Percentiles rank a stretch among this genome's conserved stretches.
Evolutionary conservation across 441 rosid species (phyloP).

Genomic region (Adansonia madagascariensis): DNA sequence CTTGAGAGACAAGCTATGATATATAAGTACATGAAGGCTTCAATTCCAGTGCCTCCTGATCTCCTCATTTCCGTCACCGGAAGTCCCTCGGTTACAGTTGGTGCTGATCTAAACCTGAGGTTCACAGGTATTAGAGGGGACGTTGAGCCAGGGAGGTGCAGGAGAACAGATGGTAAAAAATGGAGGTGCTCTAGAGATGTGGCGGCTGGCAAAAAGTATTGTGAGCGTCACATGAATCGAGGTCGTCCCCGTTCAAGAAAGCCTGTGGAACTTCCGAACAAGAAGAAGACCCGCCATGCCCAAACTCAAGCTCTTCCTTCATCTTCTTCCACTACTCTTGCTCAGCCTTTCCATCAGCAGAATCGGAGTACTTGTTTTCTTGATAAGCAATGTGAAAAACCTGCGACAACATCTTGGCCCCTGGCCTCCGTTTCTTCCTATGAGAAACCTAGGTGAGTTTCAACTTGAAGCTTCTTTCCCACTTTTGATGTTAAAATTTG

Average conservation of each 20-base stretch:
- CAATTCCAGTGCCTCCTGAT: slow-evolving; percentile 57
- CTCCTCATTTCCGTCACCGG: slow-evolving; percentile 41
- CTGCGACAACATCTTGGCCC: slow-evolving; percentile 24
- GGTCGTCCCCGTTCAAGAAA: slow-evolving; percentile 84
- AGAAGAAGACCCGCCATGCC: slow-evolving; percentile 38
- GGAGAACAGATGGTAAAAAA: slow-evolving; percentile 71
- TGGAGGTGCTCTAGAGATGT: slow-evolving; percentile 72
- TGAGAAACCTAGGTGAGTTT: slow-evolving; percentile 40
- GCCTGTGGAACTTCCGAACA: slow-evolving; percentile 64
- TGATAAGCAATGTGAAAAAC: slow-evolving; percentile 13
- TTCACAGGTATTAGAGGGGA: slow-evolving; percentile 40
- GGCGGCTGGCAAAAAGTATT: slow-evolving; percentile 59
- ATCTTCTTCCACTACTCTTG: slow-evolving; percentile 10
- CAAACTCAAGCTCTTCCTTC: slow-evolving; percentile 6
- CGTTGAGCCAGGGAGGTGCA: slow-evolving; percentile 61
- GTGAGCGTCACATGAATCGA: slow-evolving; percentile 66
- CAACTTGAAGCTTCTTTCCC: neutral
- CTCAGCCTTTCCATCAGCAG: slow-evolving; percentile 16
- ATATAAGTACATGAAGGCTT: slow-evolving; percentile 67
- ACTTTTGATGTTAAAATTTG: neutral
- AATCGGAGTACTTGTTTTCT: slow-evolving; percentile 12
- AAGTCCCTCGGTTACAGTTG: slow-evolving; percentile 23
- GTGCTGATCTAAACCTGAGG: slow-evolving; percentile 32
- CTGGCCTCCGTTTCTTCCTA: slow-evolving; percentile 9
- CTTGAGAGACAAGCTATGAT: slow-evolving; percentile 70